Percentiles rank a stretch among this genome's conserved stretches.
Conservation (phyloP, 1,284 basidiomycete species). For the Rhodotorula sp. region DNA sequence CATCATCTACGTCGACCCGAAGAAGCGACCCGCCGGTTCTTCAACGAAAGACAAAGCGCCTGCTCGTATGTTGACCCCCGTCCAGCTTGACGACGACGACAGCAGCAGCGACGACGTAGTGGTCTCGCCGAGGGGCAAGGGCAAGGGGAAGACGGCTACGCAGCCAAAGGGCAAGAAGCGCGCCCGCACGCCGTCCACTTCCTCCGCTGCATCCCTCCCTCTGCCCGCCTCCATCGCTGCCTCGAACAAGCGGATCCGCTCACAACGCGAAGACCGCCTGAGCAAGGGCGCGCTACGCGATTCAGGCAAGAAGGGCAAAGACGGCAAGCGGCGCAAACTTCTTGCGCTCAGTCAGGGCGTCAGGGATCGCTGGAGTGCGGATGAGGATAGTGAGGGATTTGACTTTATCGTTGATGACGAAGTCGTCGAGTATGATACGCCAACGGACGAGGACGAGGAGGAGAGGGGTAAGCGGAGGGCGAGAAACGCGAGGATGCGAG, state of each 20-base stretch:
- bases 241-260: background rate
- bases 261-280: background rate
- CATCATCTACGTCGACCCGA: background rate
- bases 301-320: background rate
- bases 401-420: constrained; percentile 21
- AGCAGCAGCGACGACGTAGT: background rate
- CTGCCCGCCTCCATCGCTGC: constrained; percentile 3
- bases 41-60: background rate
- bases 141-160: background rate
- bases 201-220: background rate
- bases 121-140: background rate
- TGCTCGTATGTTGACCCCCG: background rate
- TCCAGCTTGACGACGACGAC: background rate
- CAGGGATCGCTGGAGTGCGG: constrained; percentile 7
- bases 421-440: constrained; percentile 6
- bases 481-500: background rate
- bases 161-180: constrained; percentile 8
- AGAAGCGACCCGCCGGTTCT: background rate
- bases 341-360: constrained; percentile 6
- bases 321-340: constrained; percentile 1
- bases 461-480: background rate
- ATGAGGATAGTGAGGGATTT: constrained; percentile 6
- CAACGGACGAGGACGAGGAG: constrained; percentile 1
- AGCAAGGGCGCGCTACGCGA: background rate
- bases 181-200: background rate